Conservation (phyloP, 78 protist genomes). For the Tieghemostelium lacteum region DNA sequence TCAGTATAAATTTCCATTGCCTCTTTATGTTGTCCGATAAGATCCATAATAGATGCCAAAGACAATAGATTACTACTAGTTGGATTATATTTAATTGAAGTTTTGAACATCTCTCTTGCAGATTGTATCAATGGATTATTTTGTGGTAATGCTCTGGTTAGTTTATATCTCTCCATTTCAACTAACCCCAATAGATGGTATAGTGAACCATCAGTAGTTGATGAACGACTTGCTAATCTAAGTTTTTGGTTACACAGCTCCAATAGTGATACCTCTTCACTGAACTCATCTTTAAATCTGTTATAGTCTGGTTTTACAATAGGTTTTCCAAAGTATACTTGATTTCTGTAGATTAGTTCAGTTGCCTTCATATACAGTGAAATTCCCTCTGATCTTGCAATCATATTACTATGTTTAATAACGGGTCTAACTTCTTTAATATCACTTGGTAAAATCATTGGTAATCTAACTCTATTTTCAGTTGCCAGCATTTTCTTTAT, state of each 20-base stretch:
- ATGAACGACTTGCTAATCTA: not conserved
- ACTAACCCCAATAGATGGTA: constrained; percentile 22
- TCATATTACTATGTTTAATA: constrained; percentile 16
- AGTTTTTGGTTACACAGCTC: constrained; percentile 8
- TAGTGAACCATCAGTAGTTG: constrained; percentile 22
- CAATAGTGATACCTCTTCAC: not conserved
- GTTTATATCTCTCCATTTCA: constrained; percentile 7
- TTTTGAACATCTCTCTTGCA: not conserved
- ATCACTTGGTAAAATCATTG: constrained; percentile 10
- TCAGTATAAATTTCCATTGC: not conserved
- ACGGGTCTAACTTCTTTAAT: constrained; percentile 5
- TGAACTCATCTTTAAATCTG: not conserved
- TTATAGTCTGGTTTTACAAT: not conserved
- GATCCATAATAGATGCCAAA: not conserved
- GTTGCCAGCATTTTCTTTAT: not conserved
- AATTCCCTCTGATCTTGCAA: constrained; percentile 24
- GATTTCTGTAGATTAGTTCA: constrained; percentile 28
- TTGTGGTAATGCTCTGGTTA: not conserved
- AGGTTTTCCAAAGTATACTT: not conserved
- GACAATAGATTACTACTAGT: not conserved
- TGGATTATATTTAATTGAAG: not conserved
- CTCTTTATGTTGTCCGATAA: not conserved
- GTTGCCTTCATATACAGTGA: constrained; percentile 42
- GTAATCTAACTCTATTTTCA: not conserved
- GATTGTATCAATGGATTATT: not conserved